Conservation (phyloP, 2,329 filamentous ascomycete species). For the Capronia coronata region DNA sequence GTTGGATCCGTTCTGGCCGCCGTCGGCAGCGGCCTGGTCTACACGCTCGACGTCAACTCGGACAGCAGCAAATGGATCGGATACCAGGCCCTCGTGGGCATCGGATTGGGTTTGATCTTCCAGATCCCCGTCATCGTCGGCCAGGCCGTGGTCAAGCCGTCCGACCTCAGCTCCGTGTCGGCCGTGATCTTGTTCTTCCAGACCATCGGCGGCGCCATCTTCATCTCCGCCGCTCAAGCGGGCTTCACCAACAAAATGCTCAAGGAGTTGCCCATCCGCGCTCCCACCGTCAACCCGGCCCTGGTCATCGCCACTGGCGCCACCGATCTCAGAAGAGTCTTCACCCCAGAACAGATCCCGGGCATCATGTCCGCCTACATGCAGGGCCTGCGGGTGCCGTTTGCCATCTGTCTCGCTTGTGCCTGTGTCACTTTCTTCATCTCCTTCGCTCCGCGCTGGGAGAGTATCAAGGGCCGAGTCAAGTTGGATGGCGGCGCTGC, state of each 20-base stretch:
- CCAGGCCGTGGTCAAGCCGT: slow-evolving; percentile 29
- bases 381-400: slow-evolving; percentile 30
- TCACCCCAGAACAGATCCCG: slow-evolving; percentile 27
- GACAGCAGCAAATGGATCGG: slow-evolving; percentile 34
- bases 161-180: slow-evolving; percentile 30
- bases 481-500: slow-evolving; percentile 17
- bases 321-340: slow-evolving; percentile 30
- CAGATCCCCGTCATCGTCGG: slow-evolving; percentile 30
- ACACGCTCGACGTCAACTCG: slow-evolving; percentile 31
- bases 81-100: slow-evolving; percentile 34
- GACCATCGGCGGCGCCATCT: slow-evolving; percentile 24
- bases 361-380: slow-evolving; percentile 33
- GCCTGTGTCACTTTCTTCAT: slow-evolving; percentile 5
- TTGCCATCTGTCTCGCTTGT: slow-evolving; percentile 4
- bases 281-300: slow-evolving; percentile 28
- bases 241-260: slow-evolving; percentile 34
- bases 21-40: slow-evolving; percentile 33
- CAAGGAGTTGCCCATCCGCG: slow-evolving; percentile 24
- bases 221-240: slow-evolving; percentile 32
- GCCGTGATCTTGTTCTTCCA: slow-evolving; percentile 27
- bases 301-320: slow-evolving; percentile 32
- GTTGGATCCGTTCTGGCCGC: slow-evolving; percentile 28
- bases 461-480: slow-evolving; percentile 28
- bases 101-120: slow-evolving; percentile 30
- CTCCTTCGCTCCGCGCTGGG: slow-evolving; percentile 24